Base-by-base conservation (phyloP, 2,329 filamentous ascomycete species). In the Raffaelea albimanens region DNA sequence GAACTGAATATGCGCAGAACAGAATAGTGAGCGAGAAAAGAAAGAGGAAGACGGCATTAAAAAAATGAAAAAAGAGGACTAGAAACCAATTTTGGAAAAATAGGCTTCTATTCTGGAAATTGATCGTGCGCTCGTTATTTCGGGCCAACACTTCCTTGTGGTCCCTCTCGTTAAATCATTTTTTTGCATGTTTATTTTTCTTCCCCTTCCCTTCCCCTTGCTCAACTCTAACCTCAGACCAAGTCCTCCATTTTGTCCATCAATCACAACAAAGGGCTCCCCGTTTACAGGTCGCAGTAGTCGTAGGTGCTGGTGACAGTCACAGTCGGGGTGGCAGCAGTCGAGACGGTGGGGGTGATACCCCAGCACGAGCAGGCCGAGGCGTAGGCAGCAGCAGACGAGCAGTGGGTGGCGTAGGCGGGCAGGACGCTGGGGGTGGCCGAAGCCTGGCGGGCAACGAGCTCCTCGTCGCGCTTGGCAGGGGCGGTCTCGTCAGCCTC, bases 311-410 rank as follows among this genome's bases (percentile, higher is more conserved):
- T 63, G 49, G 67, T 70, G 48, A 68, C 63, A 25, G 67, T 70
- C 47, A 61, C 57, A 9, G 67, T 70, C 33, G 67, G 63, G 33
- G 53, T 56, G 23, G 65, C 55, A 46, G 63, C 67, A 11, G 67
- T 70, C 49, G 59, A 62, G 41, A 64, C 60, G 3, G 57, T 51
- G 34, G 60, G 61, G 36, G 67, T 69, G 58, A 71, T 61, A 43
- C 68, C 67, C 60, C 63, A 72, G 65, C 69, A 71, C 45, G 59
- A 60, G 64, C 68, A 72, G 46, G 64, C 68, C 34, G 67, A 66
- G 29, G 65, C 59, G 60, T 69, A 71, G 42, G 58, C 57, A 29
- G 52, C 56, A 16, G 54, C 55, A 39, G 58, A 52, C 46, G 58
- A 56, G 58, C 67, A 70, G 40, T 57, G 57, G 19, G 63, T 62